These are phyloP conservation scores for Candida tibetensis DNA, from an alignment of 805 yeast species.

Conservation along the genomic window DNA sequence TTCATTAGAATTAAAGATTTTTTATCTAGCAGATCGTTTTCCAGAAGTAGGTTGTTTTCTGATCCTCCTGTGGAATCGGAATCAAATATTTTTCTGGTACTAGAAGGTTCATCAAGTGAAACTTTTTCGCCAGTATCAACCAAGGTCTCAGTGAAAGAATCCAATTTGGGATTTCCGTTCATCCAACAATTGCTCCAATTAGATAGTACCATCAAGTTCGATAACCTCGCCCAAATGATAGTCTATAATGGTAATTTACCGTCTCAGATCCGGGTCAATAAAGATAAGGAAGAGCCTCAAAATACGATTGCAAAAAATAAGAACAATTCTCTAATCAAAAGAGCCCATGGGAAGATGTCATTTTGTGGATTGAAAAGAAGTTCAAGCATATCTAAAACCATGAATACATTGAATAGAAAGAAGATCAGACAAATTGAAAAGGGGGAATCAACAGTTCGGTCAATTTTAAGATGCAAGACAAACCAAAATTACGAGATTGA, in stretches of 20 bases:
- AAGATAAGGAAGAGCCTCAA: background rate
- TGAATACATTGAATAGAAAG: background rate
- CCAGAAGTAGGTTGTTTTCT: no score
- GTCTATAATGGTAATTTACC: conserved; percentile 11
- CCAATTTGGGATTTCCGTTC: background rate
- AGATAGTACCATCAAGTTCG: conserved; percentile 13
- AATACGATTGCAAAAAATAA: background rate
- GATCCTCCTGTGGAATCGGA: no score
- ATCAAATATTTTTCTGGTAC: no score
- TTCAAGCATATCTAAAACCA: background rate
- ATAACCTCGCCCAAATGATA: conserved; percentile 14
- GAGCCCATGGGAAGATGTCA: no score
- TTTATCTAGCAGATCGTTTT: no score
- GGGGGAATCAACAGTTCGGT: conserved; percentile 3
- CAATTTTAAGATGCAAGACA: conserved; percentile 26
- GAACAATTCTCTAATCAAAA: background rate
- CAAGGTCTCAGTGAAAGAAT: background rate
- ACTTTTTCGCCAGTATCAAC: background rate
- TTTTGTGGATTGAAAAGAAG: background rate
- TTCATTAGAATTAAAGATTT: background rate
- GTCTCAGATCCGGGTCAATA: background rate
- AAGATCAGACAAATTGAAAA: background rate
- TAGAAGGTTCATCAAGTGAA: no score
- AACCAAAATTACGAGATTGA: conserved; percentile 26
- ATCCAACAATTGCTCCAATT: background rate